A percentile compares a stretch with the other conserved stretches of the same genome.
These are phyloP conservation scores for Macrolepiota albuminosa DNA, from an alignment of 768 basidiomycete species.

Conservation along the genomic window DNA sequence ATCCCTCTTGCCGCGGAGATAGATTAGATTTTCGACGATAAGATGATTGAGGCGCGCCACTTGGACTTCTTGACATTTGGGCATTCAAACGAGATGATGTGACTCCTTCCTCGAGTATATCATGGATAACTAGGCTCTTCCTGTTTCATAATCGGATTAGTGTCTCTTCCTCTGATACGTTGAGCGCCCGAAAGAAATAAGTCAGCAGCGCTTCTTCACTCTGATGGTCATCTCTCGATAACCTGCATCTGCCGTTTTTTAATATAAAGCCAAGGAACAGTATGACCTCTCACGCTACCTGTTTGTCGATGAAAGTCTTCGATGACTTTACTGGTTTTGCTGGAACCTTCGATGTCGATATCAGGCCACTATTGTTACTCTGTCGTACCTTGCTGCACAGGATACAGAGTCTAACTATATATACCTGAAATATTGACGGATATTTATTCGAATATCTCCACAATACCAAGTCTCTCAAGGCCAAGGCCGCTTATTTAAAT, in stretches of 20 bases:
- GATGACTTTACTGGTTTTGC: no score
- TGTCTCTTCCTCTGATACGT: neutral
- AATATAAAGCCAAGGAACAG: neutral
- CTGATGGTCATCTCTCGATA: neutral
- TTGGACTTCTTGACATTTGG: neutral
- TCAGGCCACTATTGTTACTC: no score
- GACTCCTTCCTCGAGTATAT: neutral
- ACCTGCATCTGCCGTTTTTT: neutral
- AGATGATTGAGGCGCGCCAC: neutral
- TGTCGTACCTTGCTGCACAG: no score
- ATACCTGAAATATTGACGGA: no score
- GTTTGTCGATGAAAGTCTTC: no score
- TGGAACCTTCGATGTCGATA: no score
- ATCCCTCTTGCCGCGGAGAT: neutral
- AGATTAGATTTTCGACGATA: slow-evolving; percentile 3
- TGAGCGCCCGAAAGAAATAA: neutral
- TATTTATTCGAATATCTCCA: neutral
- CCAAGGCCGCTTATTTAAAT: no score
- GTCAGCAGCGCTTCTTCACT: neutral
- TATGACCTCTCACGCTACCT: neutral
- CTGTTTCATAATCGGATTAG: neutral
- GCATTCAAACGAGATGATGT: neutral
- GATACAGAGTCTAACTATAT: no score
- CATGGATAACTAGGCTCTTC: neutral
- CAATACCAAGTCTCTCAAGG: no score